Base-by-base conservation (phyloP, 1,284 basidiomycete genomes). In the Fereydounia khargensis region DNA sequence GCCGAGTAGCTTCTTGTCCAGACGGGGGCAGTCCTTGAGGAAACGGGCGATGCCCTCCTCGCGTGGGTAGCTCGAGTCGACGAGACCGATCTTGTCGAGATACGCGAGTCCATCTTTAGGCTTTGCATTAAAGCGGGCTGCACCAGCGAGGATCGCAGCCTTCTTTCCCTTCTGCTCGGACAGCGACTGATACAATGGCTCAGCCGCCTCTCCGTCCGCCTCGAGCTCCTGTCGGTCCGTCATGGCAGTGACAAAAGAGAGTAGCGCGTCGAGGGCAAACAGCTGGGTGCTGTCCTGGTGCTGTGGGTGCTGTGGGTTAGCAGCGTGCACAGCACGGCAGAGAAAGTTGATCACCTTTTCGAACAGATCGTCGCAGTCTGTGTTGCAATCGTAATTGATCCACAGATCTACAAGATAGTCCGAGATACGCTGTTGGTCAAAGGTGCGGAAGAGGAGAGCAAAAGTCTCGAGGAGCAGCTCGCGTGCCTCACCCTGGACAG, bases 391-490 rank as follows among this genome's bases (percentile, higher is more conserved):
- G 77, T 95, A 98, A 77, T 98, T 98, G 48, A 85, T 82, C 80
- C 90, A 99, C 9, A 97, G 80, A 71, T 96, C 90, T 35, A 95
- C 89, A 86, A 96, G 90, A 78, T 94, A 92, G 68, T 86, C 87
- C 1, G 87, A 83, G 37, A 47, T 24, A 14, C 45, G 51, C 22
- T 51, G 42, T 18, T 40, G 19, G 32, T 61, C 56, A 14, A 50
- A 51, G 42, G 81, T 22, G 87, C 86, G 54, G 40, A 68, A 55
- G 38, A 96, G 84, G 50, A 90, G 86, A 39, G 83, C 83, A 22
- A 98, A 78, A 2, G 88, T 88, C 77, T 97, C 95, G 48, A 98
- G 80, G 70, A 96, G 85, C 47, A 98, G 79, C 70, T 95, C 89
- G 34, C 91, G 84, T 6, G 86, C 88, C 78, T 95, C 90, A 21